Base-by-base conservation (phyloP, 768 basidiomycete species). In the Termitomyces sp. region DNA sequence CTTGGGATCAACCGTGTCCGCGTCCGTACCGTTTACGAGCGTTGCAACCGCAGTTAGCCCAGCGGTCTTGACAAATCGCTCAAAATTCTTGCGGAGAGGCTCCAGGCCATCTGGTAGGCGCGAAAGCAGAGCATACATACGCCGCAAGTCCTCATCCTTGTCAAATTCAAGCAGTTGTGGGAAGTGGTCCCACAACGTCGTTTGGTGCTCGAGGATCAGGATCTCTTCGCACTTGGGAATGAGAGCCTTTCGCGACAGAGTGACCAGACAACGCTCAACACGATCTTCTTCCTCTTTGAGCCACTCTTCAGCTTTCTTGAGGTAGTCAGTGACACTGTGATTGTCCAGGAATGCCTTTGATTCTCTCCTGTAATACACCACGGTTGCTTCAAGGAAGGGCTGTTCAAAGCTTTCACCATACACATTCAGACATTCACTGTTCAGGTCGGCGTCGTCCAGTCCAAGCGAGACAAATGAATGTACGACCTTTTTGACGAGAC, bases 401-500 rank as follows among this genome's bases (percentile, higher is more conserved):
- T 72, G 70, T 69, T 98, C 94, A 69, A 98, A 92, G 65, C 94
- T 87, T 58, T 91, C 87, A 68, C 83, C 86, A 82, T 98, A 98
- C 32, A 97, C 86, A 56, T 98, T 93, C 42, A 97, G 86, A 59
- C 93, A 94, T 28, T 89, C 87, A 66, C 92, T 93, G 79, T 94
- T 92, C 68, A 90, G 86, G 74, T 98, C 93, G 47, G 81, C 79
- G 66, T 96, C 92, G 68, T 99, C 95, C 44, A 98, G 76, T 36
- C 97, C 96, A 22, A 98, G 86, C 3, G 94, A 95, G 26, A 98
- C 89, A 65, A 98, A 92, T 13, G 92, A 95, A 64, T 96, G 94
- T 56, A 98, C 86, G 63, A 97, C 92, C 70, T 91, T 92, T 78
- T 94, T 98, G 60, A 98, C 84, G 35, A 98, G 80, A 35, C 89